Conservation (phyloP, 169 alveolate genomes). For the Cytauxzoon felis region DNA sequence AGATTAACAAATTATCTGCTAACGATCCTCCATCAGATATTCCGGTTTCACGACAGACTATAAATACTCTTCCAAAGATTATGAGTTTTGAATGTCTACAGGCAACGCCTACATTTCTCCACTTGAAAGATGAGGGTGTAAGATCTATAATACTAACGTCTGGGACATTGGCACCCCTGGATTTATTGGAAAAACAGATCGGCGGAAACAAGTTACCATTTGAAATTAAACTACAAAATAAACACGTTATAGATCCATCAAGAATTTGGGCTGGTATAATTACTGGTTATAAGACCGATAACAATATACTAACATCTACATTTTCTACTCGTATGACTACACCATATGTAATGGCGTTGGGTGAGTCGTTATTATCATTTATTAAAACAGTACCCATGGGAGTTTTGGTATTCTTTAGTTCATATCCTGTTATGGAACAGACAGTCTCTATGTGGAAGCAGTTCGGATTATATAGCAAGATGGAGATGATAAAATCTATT, state of each 20-base stretch:
- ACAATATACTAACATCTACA: conserved; percentile 68
- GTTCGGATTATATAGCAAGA: conserved; percentile 67
- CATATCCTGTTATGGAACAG: conserved; percentile 83
- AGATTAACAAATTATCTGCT: background rate
- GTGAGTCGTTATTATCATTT: conserved; percentile 72
- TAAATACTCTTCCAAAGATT: conserved; percentile 24
- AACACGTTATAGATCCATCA: conserved; percentile 85
- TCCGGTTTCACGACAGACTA: background rate
- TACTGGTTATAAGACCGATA: conserved; percentile 37
- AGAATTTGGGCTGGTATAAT: conserved; percentile 79
- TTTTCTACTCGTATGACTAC: conserved; percentile 77
- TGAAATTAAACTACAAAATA: conserved; percentile 83
- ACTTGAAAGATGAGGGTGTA: conserved; percentile 67
- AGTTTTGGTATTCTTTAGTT: conserved; percentile 79
- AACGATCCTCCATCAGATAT: background rate
- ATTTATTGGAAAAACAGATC: conserved; percentile 82
- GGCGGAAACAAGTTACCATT: conserved; percentile 81
- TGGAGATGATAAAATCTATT: conserved; percentile 66
- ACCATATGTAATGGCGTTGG: conserved; percentile 41
- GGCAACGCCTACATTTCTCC: conserved; percentile 50
- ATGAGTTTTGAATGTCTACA: conserved; percentile 53
- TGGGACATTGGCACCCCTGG: conserved; percentile 92
- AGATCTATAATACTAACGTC: conserved; percentile 88
- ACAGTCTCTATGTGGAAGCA: conserved; percentile 80
- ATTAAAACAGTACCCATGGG: conserved; percentile 82